Evolutionary conservation across 2,329 filamentous ascomycete genomes (phyloP).

Genomic region (Talaromyces sp.): DNA sequence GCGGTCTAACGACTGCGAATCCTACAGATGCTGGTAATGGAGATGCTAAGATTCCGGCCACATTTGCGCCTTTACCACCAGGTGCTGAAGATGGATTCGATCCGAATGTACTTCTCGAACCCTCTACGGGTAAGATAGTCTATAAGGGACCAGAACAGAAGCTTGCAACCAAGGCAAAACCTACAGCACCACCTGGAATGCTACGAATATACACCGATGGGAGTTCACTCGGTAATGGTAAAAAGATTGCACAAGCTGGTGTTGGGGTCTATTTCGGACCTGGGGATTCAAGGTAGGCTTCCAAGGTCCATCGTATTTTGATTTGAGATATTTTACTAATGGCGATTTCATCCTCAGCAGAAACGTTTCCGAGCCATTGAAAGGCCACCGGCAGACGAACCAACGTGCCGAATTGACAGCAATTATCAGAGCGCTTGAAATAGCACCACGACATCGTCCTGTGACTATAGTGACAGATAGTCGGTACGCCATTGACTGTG

Average conservation of each 20-base stretch:
- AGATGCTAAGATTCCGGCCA: constrained; percentile 43
- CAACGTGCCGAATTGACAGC: constrained; percentile 93
- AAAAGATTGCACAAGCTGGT: constrained; percentile 51
- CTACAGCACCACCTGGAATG: constrained; percentile 44
- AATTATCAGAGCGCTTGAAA: constrained; percentile 75
- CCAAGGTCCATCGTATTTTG: background rate
- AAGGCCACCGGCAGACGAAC: constrained; percentile 76
- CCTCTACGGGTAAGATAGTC: constrained; percentile 49
- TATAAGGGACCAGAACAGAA: constrained; percentile 52
- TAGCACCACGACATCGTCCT: constrained; percentile 60
- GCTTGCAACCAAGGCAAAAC: constrained; percentile 42
- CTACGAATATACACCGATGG: constrained; percentile 61
- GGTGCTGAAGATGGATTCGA: constrained; percentile 60
- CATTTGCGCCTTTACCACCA: constrained; percentile 51
- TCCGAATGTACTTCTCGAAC: constrained; percentile 51
- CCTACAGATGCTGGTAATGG: constrained; percentile 39
- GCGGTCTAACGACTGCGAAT: constrained; percentile 37
- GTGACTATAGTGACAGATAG: constrained; percentile 84
- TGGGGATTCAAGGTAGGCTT: constrained; percentile 49
- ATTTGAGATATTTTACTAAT: background rate
- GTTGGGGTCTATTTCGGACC: constrained; percentile 63
- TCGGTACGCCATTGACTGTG: constrained; percentile 83
- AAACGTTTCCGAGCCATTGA: constrained; percentile 70
- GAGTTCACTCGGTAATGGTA: constrained; percentile 56
- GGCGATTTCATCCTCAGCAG: constrained; percentile 34